Base-by-base conservation (phyloP, 164 flowering plant species). In the Aristolochia contorta region DNA sequence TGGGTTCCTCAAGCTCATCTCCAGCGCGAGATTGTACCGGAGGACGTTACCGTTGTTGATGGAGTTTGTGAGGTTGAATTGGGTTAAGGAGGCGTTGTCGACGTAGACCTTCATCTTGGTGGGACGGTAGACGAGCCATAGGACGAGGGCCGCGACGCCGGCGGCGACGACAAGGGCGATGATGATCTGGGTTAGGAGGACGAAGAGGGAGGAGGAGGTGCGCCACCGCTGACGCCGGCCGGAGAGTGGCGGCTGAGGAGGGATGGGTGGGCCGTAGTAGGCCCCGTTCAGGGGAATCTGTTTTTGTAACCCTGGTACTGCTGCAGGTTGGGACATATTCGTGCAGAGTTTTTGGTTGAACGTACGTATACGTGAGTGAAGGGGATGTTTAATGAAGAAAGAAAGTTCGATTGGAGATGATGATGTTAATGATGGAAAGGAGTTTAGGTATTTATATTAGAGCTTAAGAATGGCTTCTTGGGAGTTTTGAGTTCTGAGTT, bases 181-280 rank as follows among this genome's bases (percentile, higher is more conserved):
- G 50, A 73, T 41, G 48, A 67, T 30, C 7, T 10, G 43, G 53
- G 65, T 71, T 68, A 71, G 73, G 16, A 69, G 15, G n/a, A 71
- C 25, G 66, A 77, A 72, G 59, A 71, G n/a, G n/a, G n/a, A 60
- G 9, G 57, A 73, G 63, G 72, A 64, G 50, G 75, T 57, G 30
- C 67, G 30, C 49, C 74, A 56, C 4, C 65, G 62, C 45, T 75
- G 68, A 21, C 54, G 80, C 56, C 71, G 59, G 65, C 70, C 60
- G 66, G 63, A 68, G 60, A 71, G 25, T 21, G 59, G 46, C 27
- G 59, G 46, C 27, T 66, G 75, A 7, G 83, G 78, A 25, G 80
- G 83, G 58, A 77, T 64, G 2, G 80, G 37, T 0, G 80, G 80
- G 30, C 79, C 80, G 64, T 77, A 74, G 60, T 67, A 75, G 41